Conservation (phyloP, 768 basidiomycete genomes). For the Suillus subluteus region DNA sequence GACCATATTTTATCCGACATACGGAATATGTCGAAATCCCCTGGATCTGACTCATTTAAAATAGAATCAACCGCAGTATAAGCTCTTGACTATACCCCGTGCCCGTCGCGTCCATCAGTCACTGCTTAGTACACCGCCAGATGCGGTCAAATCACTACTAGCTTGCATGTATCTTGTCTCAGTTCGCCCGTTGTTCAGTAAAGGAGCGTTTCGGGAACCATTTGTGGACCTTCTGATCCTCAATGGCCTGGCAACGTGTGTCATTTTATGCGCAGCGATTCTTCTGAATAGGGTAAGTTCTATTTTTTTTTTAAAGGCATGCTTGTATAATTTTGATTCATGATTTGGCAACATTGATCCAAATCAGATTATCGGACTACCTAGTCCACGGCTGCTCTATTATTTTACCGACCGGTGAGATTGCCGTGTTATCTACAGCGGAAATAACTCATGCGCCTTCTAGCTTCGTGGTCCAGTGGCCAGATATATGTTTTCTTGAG, state of each 20-base stretch:
- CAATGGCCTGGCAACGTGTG: conserved; percentile 96
- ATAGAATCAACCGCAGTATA: conserved; percentile 36
- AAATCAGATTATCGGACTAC: conserved; percentile 72
- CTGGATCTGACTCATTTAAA: background rate
- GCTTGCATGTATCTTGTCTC: conserved; percentile 65
- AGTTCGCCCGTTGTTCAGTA: conserved; percentile 48
- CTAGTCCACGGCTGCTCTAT: conserved; percentile 70
- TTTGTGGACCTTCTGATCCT: conserved; percentile 81
- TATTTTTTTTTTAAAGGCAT: background rate
- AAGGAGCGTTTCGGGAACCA: conserved; percentile 20
- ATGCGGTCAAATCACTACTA: conserved; percentile 63
- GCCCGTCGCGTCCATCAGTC: conserved; percentile 88
- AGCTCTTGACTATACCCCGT: conserved; percentile 74
- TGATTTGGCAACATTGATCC: conserved; percentile 16
- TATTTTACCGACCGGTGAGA: conserved; percentile 80
- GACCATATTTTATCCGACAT: conserved; percentile 16
- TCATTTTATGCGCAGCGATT: conserved; percentile 72
- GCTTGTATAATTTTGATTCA: conserved; percentile 4
- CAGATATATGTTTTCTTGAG: conserved; percentile 93
- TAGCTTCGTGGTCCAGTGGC: conserved; percentile 94
- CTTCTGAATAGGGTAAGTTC: conserved; percentile 70
- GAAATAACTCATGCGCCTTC: conserved; percentile 21
- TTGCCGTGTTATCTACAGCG: conserved; percentile 69
- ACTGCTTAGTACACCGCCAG: conserved; percentile 66
- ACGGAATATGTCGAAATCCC: background rate